phyloP scores from a whole-genome alignment of 352 stramenopile genomes.

The Halophytophthora batemanensis region DNA sequence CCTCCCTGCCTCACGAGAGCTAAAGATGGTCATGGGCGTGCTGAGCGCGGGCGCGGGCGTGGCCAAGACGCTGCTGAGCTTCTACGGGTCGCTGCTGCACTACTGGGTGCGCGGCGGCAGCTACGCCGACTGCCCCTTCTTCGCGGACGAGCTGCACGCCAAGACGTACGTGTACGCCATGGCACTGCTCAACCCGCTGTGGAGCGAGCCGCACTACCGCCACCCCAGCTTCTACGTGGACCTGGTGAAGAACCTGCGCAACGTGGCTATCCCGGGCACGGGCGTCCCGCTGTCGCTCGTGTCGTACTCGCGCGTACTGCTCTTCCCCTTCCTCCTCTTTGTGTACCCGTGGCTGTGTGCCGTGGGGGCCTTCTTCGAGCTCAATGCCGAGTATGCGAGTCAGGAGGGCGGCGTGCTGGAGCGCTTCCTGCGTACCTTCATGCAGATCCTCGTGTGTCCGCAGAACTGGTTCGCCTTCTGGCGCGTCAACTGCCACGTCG shows the following conservation, averaged over 20 bases:
- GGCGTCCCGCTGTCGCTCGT: conserved; percentile 91
- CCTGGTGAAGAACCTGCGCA: conserved; percentile 95
- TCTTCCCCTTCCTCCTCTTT: conserved; percentile 86
- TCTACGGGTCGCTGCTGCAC: conserved; percentile 75
- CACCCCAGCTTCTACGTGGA: conserved; percentile 94
- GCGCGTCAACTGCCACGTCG: conserved; percentile 95
- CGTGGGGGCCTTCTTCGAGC: conserved; percentile 78
- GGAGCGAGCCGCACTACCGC: conserved; percentile 95
- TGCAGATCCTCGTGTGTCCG: conserved; percentile 75
- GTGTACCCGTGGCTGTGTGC: conserved; percentile 87
- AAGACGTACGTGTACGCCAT: conserved; percentile 96
- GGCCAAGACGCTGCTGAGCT: conserved; percentile 51
- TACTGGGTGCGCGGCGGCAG: conserved; percentile 75
- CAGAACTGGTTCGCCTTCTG: conserved; percentile 98
- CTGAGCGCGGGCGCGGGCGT: conserved; percentile 20
- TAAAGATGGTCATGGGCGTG: conserved; percentile 29
- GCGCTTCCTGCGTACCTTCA: conserved; percentile 89
- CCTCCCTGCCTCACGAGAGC: too few species aligned
- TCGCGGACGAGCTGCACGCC: conserved; percentile 70
- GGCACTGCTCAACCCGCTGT: conserved; percentile 92
- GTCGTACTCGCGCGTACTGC: conserved; percentile 77
- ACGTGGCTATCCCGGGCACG: conserved; percentile 97
- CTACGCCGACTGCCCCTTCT: conserved; percentile 80
- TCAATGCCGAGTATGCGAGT: conserved; percentile 56
- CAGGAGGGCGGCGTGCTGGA: conserved; percentile 74